Conservation (phyloP, 345 rosid genomes). For the Balakata baccata region DNA sequence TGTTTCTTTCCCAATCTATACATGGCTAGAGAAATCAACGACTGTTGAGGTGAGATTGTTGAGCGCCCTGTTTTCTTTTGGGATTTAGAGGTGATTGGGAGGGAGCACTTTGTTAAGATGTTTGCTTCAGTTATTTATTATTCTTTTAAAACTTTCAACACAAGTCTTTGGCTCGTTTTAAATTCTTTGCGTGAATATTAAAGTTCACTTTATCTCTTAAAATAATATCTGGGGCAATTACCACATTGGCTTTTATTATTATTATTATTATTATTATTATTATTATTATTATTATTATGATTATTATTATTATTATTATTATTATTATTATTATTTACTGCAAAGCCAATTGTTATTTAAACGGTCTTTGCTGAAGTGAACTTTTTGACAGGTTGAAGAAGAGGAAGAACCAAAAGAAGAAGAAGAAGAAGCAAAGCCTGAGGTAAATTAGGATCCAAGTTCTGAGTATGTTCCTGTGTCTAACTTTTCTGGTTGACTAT, state of each 20-base stretch:
- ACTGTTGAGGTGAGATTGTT: slow-evolving; percentile 68
- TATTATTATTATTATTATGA: too few relatives aligned
- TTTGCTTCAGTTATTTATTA: background rate
- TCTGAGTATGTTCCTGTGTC: background rate
- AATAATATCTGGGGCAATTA: background rate
- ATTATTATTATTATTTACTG: background rate
- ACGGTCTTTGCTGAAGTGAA: slow-evolving; percentile 5
- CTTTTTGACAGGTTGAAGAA: slow-evolving; percentile 71
- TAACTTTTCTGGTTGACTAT: background rate
- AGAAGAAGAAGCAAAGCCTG: slow-evolving; percentile 67
- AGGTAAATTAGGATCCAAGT: slow-evolving; percentile 42
- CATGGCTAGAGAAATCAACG: slow-evolving; percentile 91
- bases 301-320: too few relatives aligned
- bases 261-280: too few relatives aligned
- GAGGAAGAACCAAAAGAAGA: slow-evolving; percentile 83
- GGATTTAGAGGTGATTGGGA: background rate
- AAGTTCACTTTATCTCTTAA: background rate
- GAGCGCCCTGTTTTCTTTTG: background rate
- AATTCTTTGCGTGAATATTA: background rate
- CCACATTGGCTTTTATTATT: background rate
- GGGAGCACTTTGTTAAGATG: background rate
- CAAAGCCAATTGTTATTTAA: background rate
- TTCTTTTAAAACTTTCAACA: background rate
- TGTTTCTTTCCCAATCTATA: slow-evolving; percentile 93
- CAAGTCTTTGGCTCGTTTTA: background rate